Evolutionary conservation across 768 basidiomycete genomes (phyloP).

Genomic region (Amanita phalloides): DNA sequence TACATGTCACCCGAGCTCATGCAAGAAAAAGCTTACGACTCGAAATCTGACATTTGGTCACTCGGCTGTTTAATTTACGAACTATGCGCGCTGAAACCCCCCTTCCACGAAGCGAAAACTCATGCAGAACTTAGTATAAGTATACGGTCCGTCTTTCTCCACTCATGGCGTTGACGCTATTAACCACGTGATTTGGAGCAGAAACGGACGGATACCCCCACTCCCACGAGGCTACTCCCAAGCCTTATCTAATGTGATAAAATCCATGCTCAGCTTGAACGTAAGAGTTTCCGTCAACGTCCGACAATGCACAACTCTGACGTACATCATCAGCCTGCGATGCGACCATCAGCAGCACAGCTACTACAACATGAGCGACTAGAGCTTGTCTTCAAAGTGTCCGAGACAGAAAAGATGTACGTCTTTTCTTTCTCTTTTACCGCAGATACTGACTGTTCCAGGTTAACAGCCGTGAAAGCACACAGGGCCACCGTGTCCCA

Average conservation of each 20-base stretch:
- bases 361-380: slow-evolving; percentile 74
- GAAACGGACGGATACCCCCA: slow-evolving; percentile 86
- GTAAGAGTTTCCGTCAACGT: slow-evolving; percentile 26
- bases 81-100: slow-evolving; percentile 87
- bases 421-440: slow-evolving; percentile 9
- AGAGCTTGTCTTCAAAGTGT: slow-evolving; percentile 57
- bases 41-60: slow-evolving; percentile 98
- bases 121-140: slow-evolving; percentile 76
- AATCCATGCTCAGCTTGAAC: slow-evolving; percentile 79
- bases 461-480: slow-evolving; percentile 53
- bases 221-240: slow-evolving; percentile 78
- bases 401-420: slow-evolving; percentile 73
- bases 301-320: background rate
- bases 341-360: slow-evolving; percentile 76
- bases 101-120: slow-evolving; percentile 89
- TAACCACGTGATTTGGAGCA: slow-evolving; percentile 13
- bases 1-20: slow-evolving; percentile 99
- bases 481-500: slow-evolving; percentile 45
- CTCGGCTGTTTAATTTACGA: slow-evolving; percentile 96
- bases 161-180: background rate
- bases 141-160: slow-evolving; percentile 46
- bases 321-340: slow-evolving; percentile 49
- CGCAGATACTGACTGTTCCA: slow-evolving; percentile 15
- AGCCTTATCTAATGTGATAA: slow-evolving; percentile 61
- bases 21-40: slow-evolving; percentile 95